Evolutionary conservation across 805 yeast genomes (phyloP).

Genomic region (Metschnikowia colocasiae): DNA sequence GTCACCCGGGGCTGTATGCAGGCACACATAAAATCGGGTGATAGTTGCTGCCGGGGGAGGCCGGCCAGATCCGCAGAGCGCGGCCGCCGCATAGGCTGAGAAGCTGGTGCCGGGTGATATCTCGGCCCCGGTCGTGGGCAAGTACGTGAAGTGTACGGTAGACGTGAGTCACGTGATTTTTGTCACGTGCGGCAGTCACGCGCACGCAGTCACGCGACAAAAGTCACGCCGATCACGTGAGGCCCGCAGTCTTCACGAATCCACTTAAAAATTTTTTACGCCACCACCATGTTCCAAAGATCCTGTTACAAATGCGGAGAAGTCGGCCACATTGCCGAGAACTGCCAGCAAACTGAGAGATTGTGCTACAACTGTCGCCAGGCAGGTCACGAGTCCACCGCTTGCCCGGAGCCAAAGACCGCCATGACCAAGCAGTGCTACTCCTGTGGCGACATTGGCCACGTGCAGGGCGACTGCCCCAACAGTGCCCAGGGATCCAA

Average conservation of each 20-base stretch:
- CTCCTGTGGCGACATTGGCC: conserved; percentile 90
- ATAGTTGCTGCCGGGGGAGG: not conserved
- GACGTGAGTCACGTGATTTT: not conserved
- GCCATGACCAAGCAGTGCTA: conserved; percentile 84
- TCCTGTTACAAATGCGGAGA: conserved; percentile 92
- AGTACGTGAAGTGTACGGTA: too few relatives aligned
- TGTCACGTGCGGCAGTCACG: not conserved
- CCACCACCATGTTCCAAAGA: conserved; percentile 47
- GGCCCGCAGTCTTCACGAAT: not conserved
- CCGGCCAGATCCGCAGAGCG: too few relatives aligned
- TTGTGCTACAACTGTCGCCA: conserved; percentile 90
- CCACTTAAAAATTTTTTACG: conserved; percentile 10
- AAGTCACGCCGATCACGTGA: not conserved
- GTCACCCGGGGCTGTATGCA: not conserved
- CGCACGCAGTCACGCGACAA: not conserved
- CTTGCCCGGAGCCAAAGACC: conserved; percentile 86
- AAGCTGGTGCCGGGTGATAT: too few relatives aligned
- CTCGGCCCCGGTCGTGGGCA: too few relatives aligned
- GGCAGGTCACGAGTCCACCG: conserved; percentile 85
- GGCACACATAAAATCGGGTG: not conserved
- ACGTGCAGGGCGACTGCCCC: conserved; percentile 81
- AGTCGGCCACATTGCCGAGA: conserved; percentile 86
- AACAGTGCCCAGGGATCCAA: conserved; percentile 62
- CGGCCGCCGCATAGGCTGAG: too few relatives aligned
- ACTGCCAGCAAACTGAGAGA: conserved; percentile 79